Evolutionary conservation across 805 yeast genomes (phyloP).

Genomic region (Nakazawaea populi): DNA sequence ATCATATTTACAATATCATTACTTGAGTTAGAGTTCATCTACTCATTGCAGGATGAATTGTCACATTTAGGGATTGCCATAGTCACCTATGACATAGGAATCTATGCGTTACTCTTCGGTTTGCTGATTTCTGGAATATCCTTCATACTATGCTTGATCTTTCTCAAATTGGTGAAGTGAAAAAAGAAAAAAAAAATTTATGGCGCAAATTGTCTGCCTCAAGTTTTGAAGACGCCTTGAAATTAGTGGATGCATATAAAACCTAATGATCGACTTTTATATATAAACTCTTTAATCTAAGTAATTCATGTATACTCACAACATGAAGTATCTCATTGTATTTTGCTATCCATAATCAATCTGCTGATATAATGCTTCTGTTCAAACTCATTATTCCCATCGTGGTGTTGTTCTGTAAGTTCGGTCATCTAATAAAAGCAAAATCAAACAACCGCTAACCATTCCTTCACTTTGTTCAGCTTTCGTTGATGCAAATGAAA

Average conservation of each 20-base stretch:
- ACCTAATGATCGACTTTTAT: not conserved
- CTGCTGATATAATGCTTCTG: too few species aligned
- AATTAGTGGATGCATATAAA: not conserved
- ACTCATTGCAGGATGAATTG: constrained; percentile 15
- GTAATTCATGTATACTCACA: too few species aligned
- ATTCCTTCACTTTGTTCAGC: not conserved
- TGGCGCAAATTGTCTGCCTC: not conserved
- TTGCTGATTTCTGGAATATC: not conserved
- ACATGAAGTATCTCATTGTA: too few species aligned
- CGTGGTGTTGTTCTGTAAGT: not conserved
- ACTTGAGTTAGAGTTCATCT: constrained; percentile 18
- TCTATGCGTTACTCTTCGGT: not conserved
- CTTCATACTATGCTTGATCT: not conserved
- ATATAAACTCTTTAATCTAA: not conserved
- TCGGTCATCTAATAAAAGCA: too few species aligned
- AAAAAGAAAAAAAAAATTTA: not conserved
- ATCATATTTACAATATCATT: constrained; percentile 16
- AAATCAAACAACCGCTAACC: too few species aligned
- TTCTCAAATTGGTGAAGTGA: not conserved
- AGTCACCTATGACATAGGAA: constrained; percentile 3
- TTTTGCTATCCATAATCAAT: not conserved
- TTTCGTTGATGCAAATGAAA: not conserved
- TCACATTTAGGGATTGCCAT: constrained; percentile 18
- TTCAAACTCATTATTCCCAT: not conserved
- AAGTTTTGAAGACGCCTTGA: not conserved